Evolutionary conservation across 1,284 basidiomycete genomes (phyloP), one percentile per base, ranked within the genome.

Genomic region (Cutaneotrichosporon sp.): DNA sequence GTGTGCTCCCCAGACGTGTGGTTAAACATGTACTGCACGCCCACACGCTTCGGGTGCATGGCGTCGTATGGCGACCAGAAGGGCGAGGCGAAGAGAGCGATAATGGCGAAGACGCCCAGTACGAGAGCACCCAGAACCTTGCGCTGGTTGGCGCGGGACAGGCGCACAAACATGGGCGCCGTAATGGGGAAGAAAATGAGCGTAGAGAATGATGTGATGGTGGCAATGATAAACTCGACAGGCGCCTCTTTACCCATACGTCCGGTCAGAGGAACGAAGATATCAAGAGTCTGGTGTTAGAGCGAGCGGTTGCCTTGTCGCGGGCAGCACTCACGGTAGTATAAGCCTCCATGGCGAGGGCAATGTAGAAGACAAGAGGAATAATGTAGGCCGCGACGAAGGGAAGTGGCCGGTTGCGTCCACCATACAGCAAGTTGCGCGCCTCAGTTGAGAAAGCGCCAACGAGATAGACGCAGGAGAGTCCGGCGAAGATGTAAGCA

Each of bases 261-360:
- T 67, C 84, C 72, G 56, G 90, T 88, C 61, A 97, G 75, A 1
- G 94, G 94, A 0, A 96, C 90, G 65, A 98, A 96, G 16, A 97
- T 86, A 57, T 94, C 87, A 20, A 92, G 68, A 5, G 65, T 65
- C 68, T 71, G 27, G 20, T 14, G 29, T 31, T 31, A 31, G 52
- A 61, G 6, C 49, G 42, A n/a, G 12, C 17, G 4, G 20, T 7
- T 31, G 7, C 25, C 16, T 24, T 14, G 12, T n/a, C n/a, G n/a
- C n/a, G n/a, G n/a, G n/a, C n/a, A 37, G 16, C 10, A 67, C 70
- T 57, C 46, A 88, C 84, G 2, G 82, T 81, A 34, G 82, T 78
- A 48, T 87, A 75, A 20, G 90, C 76, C 68, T 93, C 83, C 0
- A 82, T 78, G 10, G 88, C 88, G 0, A 85, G 76, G 3, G 85